Conservation (phyloP, 306 rosid genomes). For the Acmispon strigosus region DNA sequence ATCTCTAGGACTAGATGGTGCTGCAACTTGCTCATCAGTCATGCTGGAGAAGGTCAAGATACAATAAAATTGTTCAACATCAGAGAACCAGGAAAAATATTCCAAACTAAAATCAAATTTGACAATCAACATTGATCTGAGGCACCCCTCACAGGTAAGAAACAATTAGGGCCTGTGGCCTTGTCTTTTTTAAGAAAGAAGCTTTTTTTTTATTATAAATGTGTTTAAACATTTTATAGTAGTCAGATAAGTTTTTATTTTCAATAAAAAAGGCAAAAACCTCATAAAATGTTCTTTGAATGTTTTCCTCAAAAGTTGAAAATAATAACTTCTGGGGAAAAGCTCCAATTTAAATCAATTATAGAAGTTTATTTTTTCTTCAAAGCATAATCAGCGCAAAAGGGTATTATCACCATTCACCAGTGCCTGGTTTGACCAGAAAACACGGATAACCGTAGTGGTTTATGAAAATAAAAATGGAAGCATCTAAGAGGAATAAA, state of each 20-base stretch:
- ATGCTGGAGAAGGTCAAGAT: conserved; percentile 52
- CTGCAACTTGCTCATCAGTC: conserved; percentile 75
- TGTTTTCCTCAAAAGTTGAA: neutral
- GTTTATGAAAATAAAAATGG: neutral
- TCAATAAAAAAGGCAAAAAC: neutral
- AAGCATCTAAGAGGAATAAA: neutral
- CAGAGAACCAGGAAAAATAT: neutral
- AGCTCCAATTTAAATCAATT: neutral
- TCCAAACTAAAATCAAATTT: neutral
- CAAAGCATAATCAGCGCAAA: neutral
- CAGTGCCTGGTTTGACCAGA: neutral
- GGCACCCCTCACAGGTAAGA: neutral
- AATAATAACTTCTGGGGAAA: neutral
- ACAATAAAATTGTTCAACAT: neutral
- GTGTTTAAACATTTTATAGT: neutral
- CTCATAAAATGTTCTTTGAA: neutral
- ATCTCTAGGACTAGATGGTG: conserved; percentile 91
- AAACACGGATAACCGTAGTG: neutral
- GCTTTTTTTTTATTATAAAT: neutral
- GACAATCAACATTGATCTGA: neutral
- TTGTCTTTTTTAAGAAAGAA: neutral
- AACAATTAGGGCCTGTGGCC: neutral
- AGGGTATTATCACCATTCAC: neutral
- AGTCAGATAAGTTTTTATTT: neutral
- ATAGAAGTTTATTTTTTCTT: neutral